Evolutionary conservation across 2,329 filamentous ascomycete species (phyloP).

Genomic region (Pseudophaeomoniella oleicola): DNA sequence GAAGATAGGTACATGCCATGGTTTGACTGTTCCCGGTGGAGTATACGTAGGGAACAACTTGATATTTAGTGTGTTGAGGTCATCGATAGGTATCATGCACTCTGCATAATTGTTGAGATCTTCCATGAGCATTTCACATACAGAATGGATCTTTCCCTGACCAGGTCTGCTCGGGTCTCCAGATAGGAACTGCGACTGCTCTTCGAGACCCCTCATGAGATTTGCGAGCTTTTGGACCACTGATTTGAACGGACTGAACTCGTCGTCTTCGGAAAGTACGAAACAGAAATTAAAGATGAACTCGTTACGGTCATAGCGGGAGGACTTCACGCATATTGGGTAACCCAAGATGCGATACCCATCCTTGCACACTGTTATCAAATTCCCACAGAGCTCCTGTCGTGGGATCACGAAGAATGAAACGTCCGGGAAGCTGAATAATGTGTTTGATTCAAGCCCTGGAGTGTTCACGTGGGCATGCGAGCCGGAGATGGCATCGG

Average conservation of each 20-base stretch:
- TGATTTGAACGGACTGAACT: conserved; percentile 66
- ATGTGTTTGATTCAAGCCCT: conserved; percentile 33
- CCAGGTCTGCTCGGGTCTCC: conserved; percentile 27
- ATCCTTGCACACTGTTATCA: conserved; percentile 56
- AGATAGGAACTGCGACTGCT: conserved; percentile 68
- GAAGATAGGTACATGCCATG: conserved; percentile 81
- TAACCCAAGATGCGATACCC: conserved; percentile 74
- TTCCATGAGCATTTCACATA: conserved; percentile 77
- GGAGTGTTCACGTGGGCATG: conserved; percentile 19
- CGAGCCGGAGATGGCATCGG: conserved; percentile 34
- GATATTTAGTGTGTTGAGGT: conserved; percentile 89
- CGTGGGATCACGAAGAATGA: conserved; percentile 89
- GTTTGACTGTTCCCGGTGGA: conserved; percentile 60
- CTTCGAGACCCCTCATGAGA: conserved; percentile 79
- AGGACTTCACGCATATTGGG: conserved; percentile 72
- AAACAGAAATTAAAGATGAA: conserved; percentile 98
- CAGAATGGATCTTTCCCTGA: conserved; percentile 43
- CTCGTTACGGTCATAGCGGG: conserved; percentile 77
- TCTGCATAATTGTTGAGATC: conserved; percentile 95
- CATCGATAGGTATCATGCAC: conserved; percentile 97
- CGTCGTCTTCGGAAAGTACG: conserved; percentile 54
- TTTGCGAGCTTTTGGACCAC: conserved; percentile 76
- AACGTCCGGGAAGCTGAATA: conserved; percentile 75
- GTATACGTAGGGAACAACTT: conserved; percentile 80
- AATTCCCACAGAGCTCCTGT: conserved; percentile 87